These are phyloP conservation scores for Dendrobium nobile DNA, from an alignment of 106 monocot species.

Conservation along the genomic window DNA sequence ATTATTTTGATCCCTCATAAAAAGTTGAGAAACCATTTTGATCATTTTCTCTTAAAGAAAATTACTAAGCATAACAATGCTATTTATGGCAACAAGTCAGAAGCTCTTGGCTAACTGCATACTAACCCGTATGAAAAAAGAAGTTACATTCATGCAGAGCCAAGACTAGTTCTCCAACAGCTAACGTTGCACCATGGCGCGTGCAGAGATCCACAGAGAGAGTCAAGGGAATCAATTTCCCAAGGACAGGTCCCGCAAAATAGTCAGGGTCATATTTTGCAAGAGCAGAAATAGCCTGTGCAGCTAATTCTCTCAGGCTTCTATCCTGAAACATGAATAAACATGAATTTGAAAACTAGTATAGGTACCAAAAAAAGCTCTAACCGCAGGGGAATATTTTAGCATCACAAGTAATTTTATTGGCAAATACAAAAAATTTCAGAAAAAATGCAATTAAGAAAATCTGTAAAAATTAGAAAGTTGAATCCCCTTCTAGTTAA, in stretches of 20 bases:
- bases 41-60: neutral
- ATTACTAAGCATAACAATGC: neutral
- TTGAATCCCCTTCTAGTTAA: too few species aligned
- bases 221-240: constrained; percentile 65
- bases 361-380: neutral
- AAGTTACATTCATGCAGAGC: constrained; percentile 63
- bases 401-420: neutral
- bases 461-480: too few species aligned
- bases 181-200: constrained; percentile 98
- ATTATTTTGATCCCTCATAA: too few species aligned
- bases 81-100: neutral
- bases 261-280: constrained; percentile 75
- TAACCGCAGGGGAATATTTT: neutral
- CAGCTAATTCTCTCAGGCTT: constrained; percentile 77
- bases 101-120: constrained; percentile 1
- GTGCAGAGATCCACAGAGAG: constrained; percentile 82
- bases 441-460: too few species aligned
- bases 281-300: constrained; percentile 79
- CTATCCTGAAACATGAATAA: constrained; percentile 46
- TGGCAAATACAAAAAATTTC: neutral
- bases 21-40: too few species aligned
- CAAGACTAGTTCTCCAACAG: constrained; percentile 75
- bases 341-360: neutral
- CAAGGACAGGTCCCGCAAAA: constrained; percentile 63
- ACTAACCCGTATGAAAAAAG: constrained; percentile 54